Base-by-base conservation (phyloP, 2,329 filamentous ascomycete genomes). In the Aspergillus ochraceoroseus region DNA sequence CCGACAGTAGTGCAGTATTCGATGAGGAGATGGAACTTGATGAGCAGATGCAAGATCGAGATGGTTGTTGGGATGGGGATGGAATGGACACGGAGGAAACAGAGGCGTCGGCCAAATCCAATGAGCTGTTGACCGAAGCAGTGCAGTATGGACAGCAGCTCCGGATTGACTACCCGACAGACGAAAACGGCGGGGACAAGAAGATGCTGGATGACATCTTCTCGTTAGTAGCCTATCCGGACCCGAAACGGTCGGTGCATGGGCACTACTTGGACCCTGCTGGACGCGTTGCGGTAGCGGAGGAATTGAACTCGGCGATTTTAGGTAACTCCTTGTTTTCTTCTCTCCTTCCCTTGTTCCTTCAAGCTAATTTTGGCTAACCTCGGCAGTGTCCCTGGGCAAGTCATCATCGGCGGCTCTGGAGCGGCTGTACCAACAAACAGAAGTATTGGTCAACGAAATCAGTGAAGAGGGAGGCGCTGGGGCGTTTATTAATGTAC, bases 241-340 rank as follows among this genome's bases (percentile, higher is more conserved):
- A 95, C 57, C 86, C 89, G 0, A 73, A 84, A 11, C 79, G 82
- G 52, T 87, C 85, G 47, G 78, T 83, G 44, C 76, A 95, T 43
- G 82, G 83, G 11, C 83, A 87, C 57, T 69, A 95, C 44, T 70
- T 98, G 42, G 86, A 94, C 55, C 73, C 77, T 26, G 78, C 76
- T 37, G 87, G 86, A 1, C 74, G 92, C 29, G 78, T 82, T 12
- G 74, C 79, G 12, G 87, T 96, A 27, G 89, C 89, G 6, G 92
- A 98, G 68, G 89, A 95, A 63, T 72, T 98, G 41, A 96, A 96
- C 64, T 86, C 87, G 46, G 89, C 87, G 32, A 95, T 98, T 54
- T 65, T 98, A 45, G 80, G 88, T 94, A 70, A n/a, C 70, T 81
- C 3, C 9, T 43, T 43, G 27, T 14, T 12, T 23, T 18, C 34